Evolutionary conservation across 345 rosid species (phyloP), one percentile per base, ranked within the genome.

Genomic region (Brassica nigra): DNA sequence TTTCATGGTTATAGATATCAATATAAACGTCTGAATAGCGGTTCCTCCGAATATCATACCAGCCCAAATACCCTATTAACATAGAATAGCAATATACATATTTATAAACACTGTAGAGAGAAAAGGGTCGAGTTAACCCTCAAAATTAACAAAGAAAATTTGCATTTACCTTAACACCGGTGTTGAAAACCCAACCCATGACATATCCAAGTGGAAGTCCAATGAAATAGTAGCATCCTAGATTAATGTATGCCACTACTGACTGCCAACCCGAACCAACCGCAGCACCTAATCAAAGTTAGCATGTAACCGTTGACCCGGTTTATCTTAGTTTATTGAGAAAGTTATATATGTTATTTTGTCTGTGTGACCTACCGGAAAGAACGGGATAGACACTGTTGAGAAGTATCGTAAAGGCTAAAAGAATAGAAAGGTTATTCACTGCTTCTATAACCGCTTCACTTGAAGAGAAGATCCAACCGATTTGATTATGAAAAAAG

Each of bases 341-440:
- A 42, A 10, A 37, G 1, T 23, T 23, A 23, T 23, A 23, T 8
- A 39, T 39, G 1, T 12, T 44, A 4, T 12, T 55, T 33, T 7
- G 16, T 6, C 34, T 3, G 12, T 31, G 2, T n/a, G 31, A 20
- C 16, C 5, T 85, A 92, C 97, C 97, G 0, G 96, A 94, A 62
- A 92, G 91, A 79, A 94, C 73, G 7, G 97, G 97, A 62, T 92
- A 97, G n/a, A 92, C 87, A 69, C 97, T 94, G 64, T 92, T 92
- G 87, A 94, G 93, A 72, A 92, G 82, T 72, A 94, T 77, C 2
- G 97, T 90, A 83, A 90, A 85, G 29, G 97, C 97, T 1, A 92
- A 75, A 65, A 90, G 92, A 49, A 89, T 8, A 0, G 97, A 88
- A 63, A 92, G 90, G 8, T 78, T 55, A 76, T 81, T 84, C 5